phyloP scores from a whole-genome alignment of 495 filamentous ascomycete genomes.

The Neurospora pannonica region DNA sequence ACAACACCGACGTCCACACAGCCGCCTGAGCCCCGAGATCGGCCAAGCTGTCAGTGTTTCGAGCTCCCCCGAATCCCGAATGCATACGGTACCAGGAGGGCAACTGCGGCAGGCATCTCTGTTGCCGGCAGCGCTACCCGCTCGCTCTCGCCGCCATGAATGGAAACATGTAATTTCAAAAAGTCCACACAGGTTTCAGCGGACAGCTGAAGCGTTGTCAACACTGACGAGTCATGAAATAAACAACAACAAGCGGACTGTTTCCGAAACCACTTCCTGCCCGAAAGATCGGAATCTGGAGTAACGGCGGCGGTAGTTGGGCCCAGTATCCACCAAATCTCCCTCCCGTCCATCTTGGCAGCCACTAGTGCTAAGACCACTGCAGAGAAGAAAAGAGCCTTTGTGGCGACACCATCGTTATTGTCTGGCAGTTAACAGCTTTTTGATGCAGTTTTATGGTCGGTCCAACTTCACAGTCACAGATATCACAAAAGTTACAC shows the following conservation, averaged over 20 bases:
- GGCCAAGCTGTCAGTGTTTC: slow-evolving; percentile 3
- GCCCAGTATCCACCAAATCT: neutral
- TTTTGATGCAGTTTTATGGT: neutral
- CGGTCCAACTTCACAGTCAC: neutral
- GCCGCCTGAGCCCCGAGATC: neutral
- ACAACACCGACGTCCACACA: neutral
- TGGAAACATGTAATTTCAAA: neutral
- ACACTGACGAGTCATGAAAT: neutral
- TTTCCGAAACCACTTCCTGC: neutral
- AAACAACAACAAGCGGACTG: neutral
- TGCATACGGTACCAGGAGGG: neutral
- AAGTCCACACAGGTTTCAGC: slow-evolving; percentile 1
- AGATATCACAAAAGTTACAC: slow-evolving; percentile 5
- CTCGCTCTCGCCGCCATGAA: neutral
- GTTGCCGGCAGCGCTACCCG: neutral
- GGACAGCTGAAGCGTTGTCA: neutral
- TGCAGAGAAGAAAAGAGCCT: neutral
- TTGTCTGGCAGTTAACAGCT: neutral
- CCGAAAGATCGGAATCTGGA: neutral
- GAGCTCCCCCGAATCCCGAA: neutral
- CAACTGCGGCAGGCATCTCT: neutral
- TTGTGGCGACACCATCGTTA: neutral
- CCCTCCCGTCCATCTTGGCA: neutral
- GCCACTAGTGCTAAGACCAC: slow-evolving; percentile 3
- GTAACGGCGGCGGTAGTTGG: slow-evolving; percentile 1